Base-by-base conservation (phyloP, 2,329 filamentous ascomycete genomes). In the Penicillium oxalicum region DNA sequence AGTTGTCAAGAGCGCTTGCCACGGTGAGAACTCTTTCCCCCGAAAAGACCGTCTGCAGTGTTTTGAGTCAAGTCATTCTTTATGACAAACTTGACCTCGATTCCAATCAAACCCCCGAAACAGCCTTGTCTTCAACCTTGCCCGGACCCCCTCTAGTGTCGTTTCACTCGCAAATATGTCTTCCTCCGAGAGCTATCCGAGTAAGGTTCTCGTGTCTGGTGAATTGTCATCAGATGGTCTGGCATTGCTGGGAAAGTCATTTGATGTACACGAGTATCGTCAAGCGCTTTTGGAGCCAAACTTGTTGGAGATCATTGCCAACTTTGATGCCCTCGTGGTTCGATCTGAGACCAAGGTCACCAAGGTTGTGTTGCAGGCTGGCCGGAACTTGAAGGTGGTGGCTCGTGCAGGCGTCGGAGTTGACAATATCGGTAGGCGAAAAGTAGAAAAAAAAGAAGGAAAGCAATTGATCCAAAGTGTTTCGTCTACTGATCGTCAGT, bases 291-390 rank as follows among this genome's bases (percentile, higher is more conserved):
- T 1, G 29, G 29, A 84, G 0, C 74, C 82, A 1, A 79, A 89
- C 55, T 76, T 91, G 18, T 68, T 83, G 37, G 57, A 71, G n/a
- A 76, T 84, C 49, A 89, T 91, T 49, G 79, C 82, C 0, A 72
- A 77, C 24, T 91, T 91, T 66, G 81, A 90, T 41, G 88, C 84
- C 18, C 76, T 91, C 44, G 87, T 91, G 51, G 83, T 91, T 36
- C 83, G 87, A 2, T 91, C 87, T 34, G 87, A 90, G 69, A 91
- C 87, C 1, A 86, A 90, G 62, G 87, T 91, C 51, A 91, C 84
- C 0, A 77, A 84, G 0, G 72, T 77, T 2, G 75, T 91, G 0
- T 75, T 91, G 9, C 69, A 74, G 9, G 83, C 83, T 1, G 87
- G 81, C 8, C 79, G 75, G 57, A 85, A 81, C 50, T 76, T 91